Evolutionary conservation across 768 basidiomycete species (phyloP).

Genomic region (Boletus insuetus): DNA sequence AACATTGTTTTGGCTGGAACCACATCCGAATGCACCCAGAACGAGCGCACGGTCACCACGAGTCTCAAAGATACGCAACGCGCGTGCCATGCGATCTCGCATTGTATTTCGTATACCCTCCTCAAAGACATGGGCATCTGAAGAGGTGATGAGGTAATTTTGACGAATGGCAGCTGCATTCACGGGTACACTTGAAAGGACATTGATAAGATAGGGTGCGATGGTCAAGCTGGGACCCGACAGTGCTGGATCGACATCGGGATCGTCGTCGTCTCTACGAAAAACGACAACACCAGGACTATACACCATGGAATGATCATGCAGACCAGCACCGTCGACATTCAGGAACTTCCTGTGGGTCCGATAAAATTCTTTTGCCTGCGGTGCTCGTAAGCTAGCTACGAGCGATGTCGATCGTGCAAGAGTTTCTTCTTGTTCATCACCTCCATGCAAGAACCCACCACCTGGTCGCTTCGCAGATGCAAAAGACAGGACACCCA

Average conservation of each 20-base stretch:
- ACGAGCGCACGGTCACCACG: conserved; percentile 38
- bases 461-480: conserved; percentile 45
- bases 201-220: conserved; percentile 38
- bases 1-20: conserved; percentile 40
- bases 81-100: conserved; percentile 49
- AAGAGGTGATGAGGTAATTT: conserved; percentile 35
- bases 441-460: conserved; percentile 42
- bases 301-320: conserved; percentile 50
- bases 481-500: conserved; percentile 43
- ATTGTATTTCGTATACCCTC: conserved; percentile 41
- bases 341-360: conserved; percentile 35
- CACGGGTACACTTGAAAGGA: conserved; percentile 42
- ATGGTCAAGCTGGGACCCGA: conserved; percentile 29
- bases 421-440: conserved; percentile 45
- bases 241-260: conserved; percentile 8
- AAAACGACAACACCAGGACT: conserved; percentile 42
- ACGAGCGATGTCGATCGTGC: conserved; percentile 42
- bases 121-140: conserved; percentile 35
- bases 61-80: conserved; percentile 42
- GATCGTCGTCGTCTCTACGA: conserved; percentile 35
- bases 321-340: conserved; percentile 39
- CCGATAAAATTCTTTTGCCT: conserved; percentile 39
- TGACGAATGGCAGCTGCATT: conserved; percentile 41
- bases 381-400: conserved; percentile 34
- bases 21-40: conserved; percentile 47